These are phyloP conservation scores for Chrysanthemum lavandulifolium DNA, from an alignment of 129 eudicot species.

Conservation along the genomic window DNA sequence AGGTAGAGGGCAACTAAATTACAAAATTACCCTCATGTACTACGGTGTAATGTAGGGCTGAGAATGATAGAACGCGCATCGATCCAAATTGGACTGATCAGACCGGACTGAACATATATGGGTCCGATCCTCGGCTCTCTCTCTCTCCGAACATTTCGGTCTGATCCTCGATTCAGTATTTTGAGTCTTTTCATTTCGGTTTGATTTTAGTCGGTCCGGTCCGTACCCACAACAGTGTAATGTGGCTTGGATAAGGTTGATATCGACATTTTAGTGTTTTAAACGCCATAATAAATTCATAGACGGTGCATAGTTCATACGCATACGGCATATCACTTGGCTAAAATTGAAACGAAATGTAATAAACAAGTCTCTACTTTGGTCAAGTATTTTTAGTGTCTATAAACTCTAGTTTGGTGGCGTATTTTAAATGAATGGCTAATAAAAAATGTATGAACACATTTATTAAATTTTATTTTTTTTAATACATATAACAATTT, in stretches of 20 bases:
- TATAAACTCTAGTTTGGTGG: background rate
- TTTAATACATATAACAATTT: too few relatives aligned
- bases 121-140: too few relatives aligned
- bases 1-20: background rate
- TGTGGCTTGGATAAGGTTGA: constrained; percentile 5
- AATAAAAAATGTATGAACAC: background rate
- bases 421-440: background rate
- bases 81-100: too few relatives aligned
- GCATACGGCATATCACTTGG: constrained; percentile 22
- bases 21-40: constrained; percentile 14
- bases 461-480: background rate
- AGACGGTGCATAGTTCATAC: constrained; percentile 16
- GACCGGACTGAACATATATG: too few relatives aligned
- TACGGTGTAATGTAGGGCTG: too few relatives aligned
- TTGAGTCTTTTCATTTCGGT: too few relatives aligned
- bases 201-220: too few relatives aligned
- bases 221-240: too few relatives aligned
- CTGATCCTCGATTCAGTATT: too few relatives aligned
- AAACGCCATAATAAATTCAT: background rate
- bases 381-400: background rate
- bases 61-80: too few relatives aligned
- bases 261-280: background rate
- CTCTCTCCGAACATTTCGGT: too few relatives aligned
- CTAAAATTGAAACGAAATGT: background rate
- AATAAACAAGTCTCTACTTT: background rate